Evolutionary conservation across 495 filamentous ascomycete species (phyloP), one percentile per base, ranked within the genome.

Genomic region (Halenospora varia): DNA sequence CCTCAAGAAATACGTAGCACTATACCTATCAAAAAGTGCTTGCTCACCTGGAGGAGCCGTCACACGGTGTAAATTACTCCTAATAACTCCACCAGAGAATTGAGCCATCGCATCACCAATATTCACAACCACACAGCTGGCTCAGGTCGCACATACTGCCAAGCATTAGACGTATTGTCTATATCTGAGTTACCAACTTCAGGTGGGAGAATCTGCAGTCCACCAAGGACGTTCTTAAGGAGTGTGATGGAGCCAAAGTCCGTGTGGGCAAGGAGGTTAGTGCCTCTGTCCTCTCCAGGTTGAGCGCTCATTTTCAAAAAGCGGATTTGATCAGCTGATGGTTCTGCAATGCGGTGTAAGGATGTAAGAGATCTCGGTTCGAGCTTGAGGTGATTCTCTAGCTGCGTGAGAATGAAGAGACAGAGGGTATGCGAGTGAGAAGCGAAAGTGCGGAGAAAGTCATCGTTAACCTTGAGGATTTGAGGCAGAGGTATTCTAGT

Each of bases 191-290:
- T 13, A 4, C 29, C 29, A 35, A 13, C 57, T 26, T 62, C 39
- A 24, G 82, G 79, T 54, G 75, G 77, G 1, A 70, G 73, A 10
- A 96, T 90, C 72, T 96, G 90, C 51, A 96, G 67, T 0, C 92
- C 92, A 1, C 92, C 92, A 22, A 82, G 74, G 24, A 72, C 60
- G 71, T 96, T 92, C 71, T 96, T 95, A 15, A 97, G 78, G 25
- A 96, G 70, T 1, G 91, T 96, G 59, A 96, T 79, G 0, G 82
- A 88, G 0, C 90, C 92, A 62, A 96, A 96, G 63, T 96, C 92
- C 18, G 85, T 88, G 66, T 96, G 92, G 39, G 83, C 88, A 0
- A 89, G 91, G 8, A 78, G 54, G 17, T 72, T 71, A 2, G 68
- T 70, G 4, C 63, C 62, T 20, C 66, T 60, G 57, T 73, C 59